These are phyloP conservation scores for Logfia minima DNA, from an alignment of 129 eudicot genomes.

Conservation along the genomic window DNA sequence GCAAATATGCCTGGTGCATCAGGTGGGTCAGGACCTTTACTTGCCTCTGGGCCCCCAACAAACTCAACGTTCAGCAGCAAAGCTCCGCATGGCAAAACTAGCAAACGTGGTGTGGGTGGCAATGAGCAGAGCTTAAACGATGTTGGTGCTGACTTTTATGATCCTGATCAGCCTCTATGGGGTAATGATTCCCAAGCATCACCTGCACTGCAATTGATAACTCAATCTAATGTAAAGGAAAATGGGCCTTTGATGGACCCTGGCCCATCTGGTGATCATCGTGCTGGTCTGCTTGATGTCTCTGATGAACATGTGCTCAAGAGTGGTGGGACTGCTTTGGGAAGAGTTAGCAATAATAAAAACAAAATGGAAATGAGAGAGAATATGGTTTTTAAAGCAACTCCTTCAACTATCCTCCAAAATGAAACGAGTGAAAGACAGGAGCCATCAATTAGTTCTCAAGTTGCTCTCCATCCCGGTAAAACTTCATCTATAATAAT, in stretches of 20 bases:
- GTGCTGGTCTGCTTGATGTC: constrained; percentile 32
- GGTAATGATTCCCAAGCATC: constrained; percentile 64
- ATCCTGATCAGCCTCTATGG: constrained; percentile 97
- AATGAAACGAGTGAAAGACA: constrained; percentile 36
- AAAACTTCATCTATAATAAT: constrained; percentile 39
- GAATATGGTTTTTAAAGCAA: background rate
- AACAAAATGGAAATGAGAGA: constrained; percentile 26
- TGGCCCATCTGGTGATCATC: constrained; percentile 45
- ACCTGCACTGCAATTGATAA: constrained; percentile 36
- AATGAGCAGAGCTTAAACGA: constrained; percentile 37
- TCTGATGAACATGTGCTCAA: constrained; percentile 42
- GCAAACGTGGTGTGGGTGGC: constrained; percentile 39
- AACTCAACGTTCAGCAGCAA: constrained; percentile 43
- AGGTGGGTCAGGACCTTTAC: constrained; percentile 52
- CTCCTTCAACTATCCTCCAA: constrained; percentile 7
- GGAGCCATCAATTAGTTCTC: constrained; percentile 36
- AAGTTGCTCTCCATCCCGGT: constrained; percentile 36
- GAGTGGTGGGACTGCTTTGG: constrained; percentile 36
- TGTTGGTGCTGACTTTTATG: constrained; percentile 67
- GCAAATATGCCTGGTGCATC: constrained; percentile 63
- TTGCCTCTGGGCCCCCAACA: constrained; percentile 55
- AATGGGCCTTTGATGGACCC: constrained; percentile 42
- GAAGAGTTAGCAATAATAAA: constrained; percentile 49
- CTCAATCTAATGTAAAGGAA: constrained; percentile 44
- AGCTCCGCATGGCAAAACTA: constrained; percentile 25